phyloP scores from a whole-genome alignment of 2,329 filamentous ascomycete genomes.

The Graphiopsis chlorocephala region DNA sequence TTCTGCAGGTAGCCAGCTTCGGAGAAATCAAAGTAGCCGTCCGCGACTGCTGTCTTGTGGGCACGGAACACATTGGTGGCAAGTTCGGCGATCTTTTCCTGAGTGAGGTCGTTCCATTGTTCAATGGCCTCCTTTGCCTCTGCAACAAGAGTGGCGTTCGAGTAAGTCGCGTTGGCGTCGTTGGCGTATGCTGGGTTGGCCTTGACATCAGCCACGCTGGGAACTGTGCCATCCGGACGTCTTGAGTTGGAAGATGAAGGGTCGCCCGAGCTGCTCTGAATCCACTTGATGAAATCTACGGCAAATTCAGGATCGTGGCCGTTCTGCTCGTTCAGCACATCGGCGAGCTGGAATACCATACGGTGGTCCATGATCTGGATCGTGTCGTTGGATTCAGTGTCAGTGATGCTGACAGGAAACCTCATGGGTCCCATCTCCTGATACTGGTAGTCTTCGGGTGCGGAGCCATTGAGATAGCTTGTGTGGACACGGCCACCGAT shows the following conservation, averaged over 20 bases:
- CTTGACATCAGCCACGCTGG: slow-evolving; percentile 49
- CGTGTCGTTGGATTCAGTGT: slow-evolving; percentile 54
- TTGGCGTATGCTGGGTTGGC: slow-evolving; percentile 37
- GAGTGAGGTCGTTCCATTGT: slow-evolving; percentile 35
- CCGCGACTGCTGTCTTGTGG: slow-evolving; percentile 53
- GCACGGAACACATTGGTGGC: slow-evolving; percentile 50
- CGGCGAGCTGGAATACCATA: slow-evolving; percentile 63
- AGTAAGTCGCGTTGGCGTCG: slow-evolving; percentile 28
- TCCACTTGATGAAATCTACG: slow-evolving; percentile 63
- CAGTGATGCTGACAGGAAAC: slow-evolving; percentile 54
- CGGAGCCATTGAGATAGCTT: slow-evolving; percentile 58
- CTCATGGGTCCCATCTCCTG: slow-evolving; percentile 68
- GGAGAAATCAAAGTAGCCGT: slow-evolving; percentile 62
- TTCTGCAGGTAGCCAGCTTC: slow-evolving; percentile 61
- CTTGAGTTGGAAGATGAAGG: slow-evolving; percentile 50
- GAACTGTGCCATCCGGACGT: slow-evolving; percentile 52
- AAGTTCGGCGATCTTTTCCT: slow-evolving; percentile 31
- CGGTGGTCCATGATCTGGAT: slow-evolving; percentile 61
- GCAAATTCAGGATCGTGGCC: slow-evolving; percentile 50
- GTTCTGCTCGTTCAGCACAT: slow-evolving; percentile 60
- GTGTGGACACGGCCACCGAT: slow-evolving; percentile 65
- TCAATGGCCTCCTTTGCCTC: slow-evolving; percentile 42
- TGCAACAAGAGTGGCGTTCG: slow-evolving; percentile 36
- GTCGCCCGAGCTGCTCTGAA: slow-evolving; percentile 55
- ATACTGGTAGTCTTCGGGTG: slow-evolving; percentile 62